Conservation (phyloP, 2,329 filamentous ascomycete genomes). For the Leptographium lundbergii region DNA sequence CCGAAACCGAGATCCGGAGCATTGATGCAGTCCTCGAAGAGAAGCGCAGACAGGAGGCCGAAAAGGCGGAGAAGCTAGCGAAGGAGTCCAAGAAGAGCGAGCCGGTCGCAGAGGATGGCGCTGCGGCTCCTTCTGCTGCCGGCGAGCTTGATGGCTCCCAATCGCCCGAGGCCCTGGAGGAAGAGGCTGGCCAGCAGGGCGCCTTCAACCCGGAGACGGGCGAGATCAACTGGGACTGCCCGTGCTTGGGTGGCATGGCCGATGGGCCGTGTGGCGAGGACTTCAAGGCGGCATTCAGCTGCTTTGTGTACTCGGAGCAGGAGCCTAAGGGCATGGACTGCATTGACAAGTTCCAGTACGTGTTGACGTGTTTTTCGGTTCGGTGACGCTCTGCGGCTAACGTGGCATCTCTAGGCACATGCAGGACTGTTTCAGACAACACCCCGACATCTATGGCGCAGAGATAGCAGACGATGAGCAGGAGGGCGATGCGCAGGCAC, state of each 20-base stretch:
- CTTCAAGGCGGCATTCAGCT: conserved; percentile 93
- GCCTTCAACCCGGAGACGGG: conserved; percentile 98
- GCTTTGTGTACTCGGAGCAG: conserved; percentile 89
- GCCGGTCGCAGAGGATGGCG: conserved; percentile 8
- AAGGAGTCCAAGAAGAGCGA: conserved; percentile 12
- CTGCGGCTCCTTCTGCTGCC: conserved; percentile 10
- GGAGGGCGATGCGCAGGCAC: conserved; percentile 11
- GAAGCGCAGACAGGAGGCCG: conserved; percentile 37
- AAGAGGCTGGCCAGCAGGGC: conserved; percentile 74
- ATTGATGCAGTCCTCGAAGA: conserved; percentile 55
- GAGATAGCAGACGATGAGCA: conserved; percentile 70
- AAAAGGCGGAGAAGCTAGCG: background rate
- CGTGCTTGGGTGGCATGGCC: conserved; percentile 94
- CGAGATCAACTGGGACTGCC: conserved; percentile 99
- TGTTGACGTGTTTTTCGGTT: conserved; percentile 12
- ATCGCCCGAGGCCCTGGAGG: conserved; percentile 49
- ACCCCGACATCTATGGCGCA: conserved; percentile 85
- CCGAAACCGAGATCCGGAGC: conserved; percentile 46
- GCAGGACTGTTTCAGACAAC: conserved; percentile 91
- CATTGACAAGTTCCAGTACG: conserved; percentile 93
- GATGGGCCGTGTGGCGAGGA: conserved; percentile 90
- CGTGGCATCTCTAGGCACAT: conserved; percentile 51
- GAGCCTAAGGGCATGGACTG: conserved; percentile 97
- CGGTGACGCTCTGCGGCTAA: conserved; percentile 4
- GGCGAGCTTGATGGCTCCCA: conserved; percentile 7